Base-by-base conservation (phyloP, 2,329 filamentous ascomycete species). In the Verruconis gallopava region DNA sequence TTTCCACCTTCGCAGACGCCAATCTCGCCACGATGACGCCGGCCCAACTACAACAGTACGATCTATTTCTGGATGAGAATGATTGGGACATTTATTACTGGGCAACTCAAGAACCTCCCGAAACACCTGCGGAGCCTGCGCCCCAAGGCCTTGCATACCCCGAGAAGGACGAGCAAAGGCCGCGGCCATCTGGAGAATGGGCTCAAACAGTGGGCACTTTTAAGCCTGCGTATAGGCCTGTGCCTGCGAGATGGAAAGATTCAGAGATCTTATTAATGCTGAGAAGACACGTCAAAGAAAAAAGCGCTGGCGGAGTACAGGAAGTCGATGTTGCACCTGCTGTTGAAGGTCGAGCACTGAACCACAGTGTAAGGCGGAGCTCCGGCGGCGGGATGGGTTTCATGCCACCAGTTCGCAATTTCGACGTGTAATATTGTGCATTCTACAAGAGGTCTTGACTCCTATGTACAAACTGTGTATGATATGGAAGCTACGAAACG, bases 21-120 rank as follows among this genome's bases (percentile, higher is more conserved):
- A 72, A 93, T 62, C 78, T 98, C 17, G 67, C 71, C 34, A 67
- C 66, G 47, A 93, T 98, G 84, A 75, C 73, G 1, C 61, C 68
- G 4, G 62, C 69, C 39, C 82, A 93, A 57, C 77, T 96, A 52
- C 64, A 74, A 52, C 76, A 93, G 62, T 96, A 91, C 67, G 89
- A 96, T 60, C 68, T 73, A 20, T 93, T 98, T 68, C 77, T 98
- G 44, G 91, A 98, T 63, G 91, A 98, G 66, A 98, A 98, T 63
- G 91, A 98, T 67, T 98, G 91, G 91, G 91, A 98, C 60, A 95
- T 98, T 47, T 98, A 98, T 71, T 98, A 98, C 72, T 98, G 91
- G 91, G 85, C 84, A 3, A 98, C 91, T 13, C 91, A 98, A 63
- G 78, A 85, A 52, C 71, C 79, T 11, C 65, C 73, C 3, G 65